phyloP scores from a whole-genome alignment of 495 filamentous ascomycete genomes.

The Penicillium turbatum region DNA sequence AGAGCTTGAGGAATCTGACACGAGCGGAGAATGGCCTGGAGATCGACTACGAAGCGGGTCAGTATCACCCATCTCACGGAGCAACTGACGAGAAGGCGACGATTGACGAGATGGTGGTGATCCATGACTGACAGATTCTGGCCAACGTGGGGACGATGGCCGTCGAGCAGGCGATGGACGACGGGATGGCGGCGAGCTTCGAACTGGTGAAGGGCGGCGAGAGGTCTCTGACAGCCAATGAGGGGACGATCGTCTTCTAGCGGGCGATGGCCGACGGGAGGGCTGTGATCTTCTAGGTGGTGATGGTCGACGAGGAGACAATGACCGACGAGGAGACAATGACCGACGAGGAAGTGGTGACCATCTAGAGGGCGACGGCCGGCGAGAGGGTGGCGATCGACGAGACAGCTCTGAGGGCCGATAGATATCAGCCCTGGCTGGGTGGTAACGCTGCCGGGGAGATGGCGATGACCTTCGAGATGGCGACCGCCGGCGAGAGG shows the following conservation, averaged over 20 bases:
- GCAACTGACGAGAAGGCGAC: not conserved
- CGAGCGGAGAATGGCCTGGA: not conserved
- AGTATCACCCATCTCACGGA: not conserved
- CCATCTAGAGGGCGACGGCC: not conserved
- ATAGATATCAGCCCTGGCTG: no score
- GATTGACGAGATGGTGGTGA: not conserved
- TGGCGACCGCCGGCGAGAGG: not conserved
- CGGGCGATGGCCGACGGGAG: no score
- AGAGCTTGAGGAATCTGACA: not conserved
- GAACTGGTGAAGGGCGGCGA: not conserved
- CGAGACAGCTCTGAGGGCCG: not conserved
- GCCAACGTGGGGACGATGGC: not conserved
- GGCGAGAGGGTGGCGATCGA: no score
- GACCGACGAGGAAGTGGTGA: not conserved
- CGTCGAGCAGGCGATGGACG: not conserved
- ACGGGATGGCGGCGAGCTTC: not conserved
- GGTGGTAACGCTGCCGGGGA: no score
- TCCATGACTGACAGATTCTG: no score
- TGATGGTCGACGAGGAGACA: not conserved
- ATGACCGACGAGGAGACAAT: not conserved
- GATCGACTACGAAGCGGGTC: not conserved
- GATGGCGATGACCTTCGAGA: not conserved
- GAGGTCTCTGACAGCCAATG: not conserved
- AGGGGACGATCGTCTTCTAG: not conserved
- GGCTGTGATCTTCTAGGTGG: not conserved